Evolutionary conservation across 23 red algal species (phyloP).

Genomic region (Cyanidioschyzon merolae): DNA sequence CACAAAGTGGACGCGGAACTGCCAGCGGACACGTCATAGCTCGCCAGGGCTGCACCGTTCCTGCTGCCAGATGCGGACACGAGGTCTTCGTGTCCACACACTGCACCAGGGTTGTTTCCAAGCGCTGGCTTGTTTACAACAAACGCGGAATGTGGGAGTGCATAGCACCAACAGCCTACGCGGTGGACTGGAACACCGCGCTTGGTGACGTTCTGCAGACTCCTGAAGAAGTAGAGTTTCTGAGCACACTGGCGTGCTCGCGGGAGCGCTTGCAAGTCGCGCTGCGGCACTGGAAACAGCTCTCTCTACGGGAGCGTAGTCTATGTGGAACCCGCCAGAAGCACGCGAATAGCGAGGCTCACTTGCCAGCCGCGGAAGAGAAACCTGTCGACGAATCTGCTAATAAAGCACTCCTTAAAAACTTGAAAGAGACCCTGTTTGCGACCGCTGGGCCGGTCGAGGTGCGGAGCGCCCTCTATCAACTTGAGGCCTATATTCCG

Average conservation of each 20-base stretch:
- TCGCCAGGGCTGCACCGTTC: too few species aligned
- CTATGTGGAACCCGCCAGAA: background rate
- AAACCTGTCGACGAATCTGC: background rate
- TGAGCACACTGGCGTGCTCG: background rate
- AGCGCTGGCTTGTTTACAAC: too few species aligned
- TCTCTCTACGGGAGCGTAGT: background rate
- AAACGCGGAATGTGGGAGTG: background rate
- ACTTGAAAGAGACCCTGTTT: background rate
- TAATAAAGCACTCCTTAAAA: background rate
- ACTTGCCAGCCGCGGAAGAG: background rate
- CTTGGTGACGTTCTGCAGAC: background rate
- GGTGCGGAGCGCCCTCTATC: background rate
- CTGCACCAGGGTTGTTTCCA: too few species aligned
- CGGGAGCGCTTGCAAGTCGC: background rate
- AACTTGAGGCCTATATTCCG: background rate
- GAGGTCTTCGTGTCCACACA: too few species aligned
- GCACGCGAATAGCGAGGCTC: background rate
- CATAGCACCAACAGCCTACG: background rate
- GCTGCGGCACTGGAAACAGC: background rate
- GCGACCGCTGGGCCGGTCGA: background rate
- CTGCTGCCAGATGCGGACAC: too few species aligned
- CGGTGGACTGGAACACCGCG: background rate
- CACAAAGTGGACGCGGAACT: too few species aligned
- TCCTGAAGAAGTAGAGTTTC: background rate
- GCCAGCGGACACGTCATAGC: too few species aligned